Evolutionary conservation across 2,329 filamentous ascomycete genomes (phyloP).

Genomic region (Ceratocystis papillata): DNA sequence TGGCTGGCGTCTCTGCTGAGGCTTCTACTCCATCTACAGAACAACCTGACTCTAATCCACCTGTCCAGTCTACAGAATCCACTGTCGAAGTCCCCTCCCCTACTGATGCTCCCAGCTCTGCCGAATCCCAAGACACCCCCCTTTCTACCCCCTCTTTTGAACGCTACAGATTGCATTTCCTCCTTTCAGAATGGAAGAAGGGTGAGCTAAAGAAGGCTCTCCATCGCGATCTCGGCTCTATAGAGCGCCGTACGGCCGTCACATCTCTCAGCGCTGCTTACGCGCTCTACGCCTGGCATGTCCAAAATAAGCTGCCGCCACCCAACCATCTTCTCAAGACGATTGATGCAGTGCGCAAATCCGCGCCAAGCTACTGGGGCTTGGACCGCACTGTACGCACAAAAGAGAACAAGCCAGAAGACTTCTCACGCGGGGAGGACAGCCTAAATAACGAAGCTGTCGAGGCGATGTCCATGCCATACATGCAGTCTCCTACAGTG

Average conservation of each 20-base stretch:
- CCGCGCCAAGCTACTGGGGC: slow-evolving; percentile 21
- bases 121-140: not conserved
- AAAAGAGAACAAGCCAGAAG: slow-evolving; percentile 16
- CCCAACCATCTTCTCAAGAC: slow-evolving; percentile 13
- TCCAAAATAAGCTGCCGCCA: slow-evolving; percentile 14
- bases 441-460: slow-evolving; percentile 20
- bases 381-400: slow-evolving; percentile 16
- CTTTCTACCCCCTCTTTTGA: slow-evolving; percentile 12
- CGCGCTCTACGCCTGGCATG: slow-evolving; percentile 17
- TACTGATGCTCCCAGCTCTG: not conserved
- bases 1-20: not conserved
- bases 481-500: slow-evolving; percentile 28
- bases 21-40: not conserved
- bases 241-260: slow-evolving; percentile 21
- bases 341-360: slow-evolving; percentile 18
- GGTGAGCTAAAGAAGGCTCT: slow-evolving; percentile 22
- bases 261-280: slow-evolving; percentile 19
- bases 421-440: slow-evolving; percentile 21
- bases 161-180: slow-evolving; percentile 20
- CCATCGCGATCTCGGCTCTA: slow-evolving; percentile 20
- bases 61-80: not conserved
- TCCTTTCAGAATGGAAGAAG: slow-evolving; percentile 20
- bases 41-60: no score
- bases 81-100: not conserved
- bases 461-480: slow-evolving; percentile 21